phyloP scores from a whole-genome alignment of 139 green algal genomes.

The Dunaliella sp. region DNA sequence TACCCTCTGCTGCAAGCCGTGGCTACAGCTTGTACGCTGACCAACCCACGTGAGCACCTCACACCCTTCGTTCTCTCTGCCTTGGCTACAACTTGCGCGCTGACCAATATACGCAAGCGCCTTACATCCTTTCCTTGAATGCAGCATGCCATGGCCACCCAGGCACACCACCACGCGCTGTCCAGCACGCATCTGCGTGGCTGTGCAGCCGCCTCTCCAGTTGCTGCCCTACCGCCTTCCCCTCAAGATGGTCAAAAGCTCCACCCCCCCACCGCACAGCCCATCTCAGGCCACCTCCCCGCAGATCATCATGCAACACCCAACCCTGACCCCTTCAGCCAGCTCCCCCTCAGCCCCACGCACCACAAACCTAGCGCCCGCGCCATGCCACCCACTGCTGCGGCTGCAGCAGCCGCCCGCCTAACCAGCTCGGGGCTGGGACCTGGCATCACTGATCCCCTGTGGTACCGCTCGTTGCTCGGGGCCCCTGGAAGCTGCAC shows the following conservation, averaged over 20 bases:
- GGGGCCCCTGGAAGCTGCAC: neutral
- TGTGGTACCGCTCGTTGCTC: neutral
- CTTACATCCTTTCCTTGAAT: too few relatives aligned
- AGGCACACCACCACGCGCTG: neutral
- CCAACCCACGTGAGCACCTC: too few relatives aligned
- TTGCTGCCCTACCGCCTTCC: neutral
- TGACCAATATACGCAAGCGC: too few relatives aligned
- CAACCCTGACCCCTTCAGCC: too few relatives aligned
- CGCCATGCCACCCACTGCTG: neutral
- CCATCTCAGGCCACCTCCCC: too few relatives aligned
- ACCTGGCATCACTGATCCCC: neutral
- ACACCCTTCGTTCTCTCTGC: too few relatives aligned
- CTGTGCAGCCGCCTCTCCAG: neutral
- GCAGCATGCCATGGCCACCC: neutral
- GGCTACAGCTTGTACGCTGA: too few relatives aligned
- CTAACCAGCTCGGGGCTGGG: neutral
- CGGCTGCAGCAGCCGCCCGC: too few relatives aligned
- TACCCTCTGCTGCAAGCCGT: too few relatives aligned
- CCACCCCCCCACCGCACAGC: neutral
- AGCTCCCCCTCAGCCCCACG: neutral
- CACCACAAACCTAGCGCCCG: neutral
- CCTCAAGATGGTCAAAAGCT: neutral
- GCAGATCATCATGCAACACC: too few relatives aligned
- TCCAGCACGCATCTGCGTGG: neutral
- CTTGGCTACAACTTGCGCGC: too few relatives aligned